These are phyloP conservation scores for Candida tropicalis DNA, from an alignment of 1,139 yeast species.

Conservation along the genomic window DNA sequence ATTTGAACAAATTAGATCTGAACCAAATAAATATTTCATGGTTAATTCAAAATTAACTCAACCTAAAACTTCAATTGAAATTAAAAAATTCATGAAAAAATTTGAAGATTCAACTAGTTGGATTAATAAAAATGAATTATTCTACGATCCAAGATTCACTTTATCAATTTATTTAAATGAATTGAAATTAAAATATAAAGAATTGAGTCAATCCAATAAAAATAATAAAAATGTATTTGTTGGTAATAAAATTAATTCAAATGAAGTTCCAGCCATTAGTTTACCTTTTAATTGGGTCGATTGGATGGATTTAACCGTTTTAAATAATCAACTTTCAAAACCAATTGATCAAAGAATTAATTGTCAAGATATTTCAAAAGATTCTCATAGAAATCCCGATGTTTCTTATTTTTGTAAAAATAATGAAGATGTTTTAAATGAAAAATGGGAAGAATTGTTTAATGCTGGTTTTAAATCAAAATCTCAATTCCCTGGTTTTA, in stretches of 20 bases:
- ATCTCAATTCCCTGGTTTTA: slow-evolving; percentile 31
- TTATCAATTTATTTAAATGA: slow-evolving; percentile 42
- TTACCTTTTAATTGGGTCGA: slow-evolving; percentile 40
- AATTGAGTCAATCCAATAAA: background rate
- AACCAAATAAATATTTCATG: slow-evolving; percentile 28
- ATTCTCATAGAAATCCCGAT: slow-evolving; percentile 24
- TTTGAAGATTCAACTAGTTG: slow-evolving; percentile 15
- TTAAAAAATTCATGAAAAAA: slow-evolving; percentile 21
- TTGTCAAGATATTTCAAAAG: slow-evolving; percentile 25
- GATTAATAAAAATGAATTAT: slow-evolving; percentile 19
- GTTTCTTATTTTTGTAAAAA: slow-evolving; percentile 26
- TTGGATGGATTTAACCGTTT: slow-evolving; percentile 26
- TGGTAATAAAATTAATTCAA: slow-evolving; percentile 10
- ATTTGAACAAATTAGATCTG: slow-evolving; percentile 17
- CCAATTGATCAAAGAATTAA: slow-evolving; percentile 22
- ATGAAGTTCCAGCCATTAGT: slow-evolving; percentile 3
- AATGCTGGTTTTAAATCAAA: slow-evolving; percentile 21
- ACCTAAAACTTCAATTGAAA: slow-evolving; percentile 23
- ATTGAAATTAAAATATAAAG: slow-evolving; percentile 19
- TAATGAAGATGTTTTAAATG: slow-evolving; percentile 22
- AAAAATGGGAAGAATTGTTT: slow-evolving; percentile 21
- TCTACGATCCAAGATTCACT: slow-evolving; percentile 51
- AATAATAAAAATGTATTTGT: slow-evolving; percentile 12
- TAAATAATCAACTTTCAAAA: slow-evolving; percentile 42
- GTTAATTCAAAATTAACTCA: slow-evolving; percentile 33